Evolutionary conservation across 2,329 filamentous ascomycete genomes (phyloP).

Genomic region (Neonectria magnoliae): DNA sequence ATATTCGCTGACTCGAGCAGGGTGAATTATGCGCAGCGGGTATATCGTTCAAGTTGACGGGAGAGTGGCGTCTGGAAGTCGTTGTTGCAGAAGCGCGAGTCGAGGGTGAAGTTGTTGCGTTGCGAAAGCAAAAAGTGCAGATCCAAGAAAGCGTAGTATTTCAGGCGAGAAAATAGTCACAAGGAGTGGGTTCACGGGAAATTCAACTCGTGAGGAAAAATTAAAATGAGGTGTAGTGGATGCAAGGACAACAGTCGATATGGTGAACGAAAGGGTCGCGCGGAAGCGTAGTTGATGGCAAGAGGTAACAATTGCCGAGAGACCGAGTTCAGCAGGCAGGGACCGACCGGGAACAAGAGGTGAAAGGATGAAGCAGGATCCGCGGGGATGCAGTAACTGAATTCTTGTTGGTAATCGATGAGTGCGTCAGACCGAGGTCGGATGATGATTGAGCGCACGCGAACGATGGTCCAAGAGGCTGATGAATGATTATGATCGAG

Average conservation of each 20-base stretch:
- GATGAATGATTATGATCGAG: slow-evolving; percentile 22
- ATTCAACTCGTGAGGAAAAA: slow-evolving; percentile 26
- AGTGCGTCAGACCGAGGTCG: slow-evolving; percentile 25
- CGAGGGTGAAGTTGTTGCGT: slow-evolving; percentile 28
- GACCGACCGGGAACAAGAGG: slow-evolving; percentile 10
- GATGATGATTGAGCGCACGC: slow-evolving; percentile 26
- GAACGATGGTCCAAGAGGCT: slow-evolving; percentile 9
- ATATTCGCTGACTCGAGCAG: slow-evolving; percentile 30
- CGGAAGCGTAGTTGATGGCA: slow-evolving; percentile 29
- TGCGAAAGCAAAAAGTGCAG: slow-evolving; percentile 32
- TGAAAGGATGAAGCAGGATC: slow-evolving; percentile 28
- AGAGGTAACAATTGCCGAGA: slow-evolving; percentile 22
- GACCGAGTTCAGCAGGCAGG: slow-evolving; percentile 15
- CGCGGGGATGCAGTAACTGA: slow-evolving; percentile 16
- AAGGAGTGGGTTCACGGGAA: slow-evolving; percentile 32
- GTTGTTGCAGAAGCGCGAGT: slow-evolving; percentile 31
- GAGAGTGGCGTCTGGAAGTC: slow-evolving; percentile 28
- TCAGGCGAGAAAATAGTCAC: slow-evolving; percentile 26
- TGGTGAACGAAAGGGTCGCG: slow-evolving; percentile 40
- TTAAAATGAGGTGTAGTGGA: slow-evolving; percentile 38
- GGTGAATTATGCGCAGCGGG: slow-evolving; percentile 40
- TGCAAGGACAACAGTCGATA: slow-evolving; percentile 29
- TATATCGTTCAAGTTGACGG: slow-evolving; percentile 39
- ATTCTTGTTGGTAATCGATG: slow-evolving; percentile 16
- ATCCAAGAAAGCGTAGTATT: slow-evolving; percentile 41